Evolutionary conservation across 2,329 filamentous ascomycete genomes (phyloP), one percentile per base, ranked within the genome.

Genomic region (Sarocladiaceae sp.): DNA sequence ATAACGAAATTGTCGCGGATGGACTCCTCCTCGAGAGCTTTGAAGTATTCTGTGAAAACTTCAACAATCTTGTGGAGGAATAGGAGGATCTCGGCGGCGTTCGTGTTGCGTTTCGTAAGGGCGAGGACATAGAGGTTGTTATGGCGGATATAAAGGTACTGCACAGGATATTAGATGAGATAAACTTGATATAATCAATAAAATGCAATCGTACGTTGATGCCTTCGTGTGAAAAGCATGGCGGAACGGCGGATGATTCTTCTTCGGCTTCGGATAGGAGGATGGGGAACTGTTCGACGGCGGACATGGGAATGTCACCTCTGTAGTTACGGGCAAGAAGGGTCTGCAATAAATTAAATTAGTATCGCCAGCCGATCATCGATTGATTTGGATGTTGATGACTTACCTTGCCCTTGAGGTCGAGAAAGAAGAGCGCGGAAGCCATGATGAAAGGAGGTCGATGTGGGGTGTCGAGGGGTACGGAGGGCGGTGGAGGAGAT

Each of bases 21-120:
- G 57, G 88, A 95, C 68, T 98, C 93, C 66, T 98, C 93, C 67
- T 98, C 93, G 48, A 98, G 77, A 51, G 94, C 91, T 67, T 98
- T 98, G 77, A 98, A 98, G 73, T 98, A 98, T 68, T 98, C 93
- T 48, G 93, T 98, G 63, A 98, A 98, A 51, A 98, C 93, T 65
- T 97, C 93, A 59, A 98, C 93, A 45, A 98, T 80, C 67, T 95
- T 95, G 73, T 98, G 93, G 45, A 98, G 78, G 74, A 98, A 98
- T 42, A 98, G 83, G 37, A 98, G 82, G 56, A 98, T 96, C 69
- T 98, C 93, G 69, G 93, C 89, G 53, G 93, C 93, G 74, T 98
- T 98, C 57, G 89, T 95, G 70, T 98, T 98, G 64, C 91, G 87
- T 76, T 98, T 98, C 47, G 93, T 98, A 48, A 98, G 75, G 50